Base-by-base conservation (phyloP, 495 filamentous ascomycete species). In the Neurospora tetrasperma region DNA sequence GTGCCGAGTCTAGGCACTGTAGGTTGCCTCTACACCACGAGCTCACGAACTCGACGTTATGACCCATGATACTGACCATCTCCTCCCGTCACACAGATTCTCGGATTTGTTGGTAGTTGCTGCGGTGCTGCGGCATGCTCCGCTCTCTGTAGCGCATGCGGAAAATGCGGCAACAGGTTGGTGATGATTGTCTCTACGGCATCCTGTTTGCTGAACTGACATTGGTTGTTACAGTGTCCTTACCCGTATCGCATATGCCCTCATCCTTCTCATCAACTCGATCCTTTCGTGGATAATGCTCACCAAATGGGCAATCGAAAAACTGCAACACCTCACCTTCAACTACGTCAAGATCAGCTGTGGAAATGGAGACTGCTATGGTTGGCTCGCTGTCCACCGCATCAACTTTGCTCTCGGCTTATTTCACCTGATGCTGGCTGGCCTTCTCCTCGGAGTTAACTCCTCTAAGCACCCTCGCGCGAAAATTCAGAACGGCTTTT, bases 261-360 rank as follows among this genome's bases (percentile, higher is more conserved):
- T 98, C 79, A 92, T 99, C 77, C 93, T 99, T 71, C 88, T 98
- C 74, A 82, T 97, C 84, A 98, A 99, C 88, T 97, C 94, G 68
- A 97, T 98, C 74, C 80, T 97, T 68, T 95, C 96, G 40, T 99
- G 96, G 96, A 92, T 99, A 42, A 97, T 98, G 94, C 94, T 98
- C 86, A 98, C 96, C 10, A 93, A 94, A 73, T 99, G 96, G 96
- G 96, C 96, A 18, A 90, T 98, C 80, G 94, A 97, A 77, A 98
- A 98, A 79, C 85, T 99, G 11, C 90, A 97, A 79, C 88, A 95
- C 75, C 82, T 98, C 69, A 95, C 94, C 40, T 85, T 99, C 69
- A 94, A 98, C 83, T 98, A 98, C 79, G 94, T 99, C 83, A 92
- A 92, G 76, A 96, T 99, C 76, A 89, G 88, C 76, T 99, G 96